Evolutionary conservation across 805 yeast genomes (phyloP).

Genomic region (Metschnikowia bowlesiae): DNA sequence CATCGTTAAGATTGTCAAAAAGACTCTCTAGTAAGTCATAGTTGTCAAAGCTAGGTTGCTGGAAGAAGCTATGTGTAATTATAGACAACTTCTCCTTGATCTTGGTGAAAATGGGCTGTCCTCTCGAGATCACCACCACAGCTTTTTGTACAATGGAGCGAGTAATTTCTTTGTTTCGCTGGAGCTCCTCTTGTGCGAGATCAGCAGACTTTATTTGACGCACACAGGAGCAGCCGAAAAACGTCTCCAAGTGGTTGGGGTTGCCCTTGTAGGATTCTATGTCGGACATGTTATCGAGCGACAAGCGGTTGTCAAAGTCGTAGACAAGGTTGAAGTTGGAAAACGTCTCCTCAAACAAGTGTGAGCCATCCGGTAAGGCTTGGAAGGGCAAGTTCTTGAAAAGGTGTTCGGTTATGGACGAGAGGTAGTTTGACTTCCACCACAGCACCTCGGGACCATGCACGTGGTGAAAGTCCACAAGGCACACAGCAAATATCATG

Average conservation of each 20-base stretch:
- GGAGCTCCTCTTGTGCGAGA: conserved; percentile 41
- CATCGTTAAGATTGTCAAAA: conserved; percentile 56
- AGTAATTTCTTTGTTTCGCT: conserved; percentile 60
- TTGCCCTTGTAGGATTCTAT: conserved; percentile 31
- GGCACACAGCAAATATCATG: conserved; percentile 74
- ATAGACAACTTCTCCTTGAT: conserved; percentile 87
- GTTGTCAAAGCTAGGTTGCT: conserved; percentile 75
- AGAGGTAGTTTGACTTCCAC: conserved; percentile 55
- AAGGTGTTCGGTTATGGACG: conserved; percentile 25
- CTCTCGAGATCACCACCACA: conserved; percentile 73
- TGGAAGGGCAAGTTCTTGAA: conserved; percentile 94
- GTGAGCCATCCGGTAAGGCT: conserved; percentile 95
- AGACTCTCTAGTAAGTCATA: conserved; percentile 61
- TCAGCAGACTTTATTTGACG: conserved; percentile 70
- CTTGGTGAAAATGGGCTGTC: conserved; percentile 81
- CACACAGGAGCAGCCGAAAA: conserved; percentile 94
- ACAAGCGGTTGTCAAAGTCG: conserved; percentile 47
- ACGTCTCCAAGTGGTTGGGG: conserved; percentile 49
- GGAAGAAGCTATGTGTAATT: conserved; percentile 80
- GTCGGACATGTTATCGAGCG: conserved; percentile 43
- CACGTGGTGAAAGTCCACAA: conserved; percentile 87
- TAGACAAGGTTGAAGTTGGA: conserved; percentile 81
- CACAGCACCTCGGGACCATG: conserved; percentile 95
- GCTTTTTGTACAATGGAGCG: conserved; percentile 90
- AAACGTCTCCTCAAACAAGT: conserved; percentile 87